These are phyloP conservation scores for Lyophyllum semitale DNA, from an alignment of 768 basidiomycete species.

Conservation along the genomic window DNA sequence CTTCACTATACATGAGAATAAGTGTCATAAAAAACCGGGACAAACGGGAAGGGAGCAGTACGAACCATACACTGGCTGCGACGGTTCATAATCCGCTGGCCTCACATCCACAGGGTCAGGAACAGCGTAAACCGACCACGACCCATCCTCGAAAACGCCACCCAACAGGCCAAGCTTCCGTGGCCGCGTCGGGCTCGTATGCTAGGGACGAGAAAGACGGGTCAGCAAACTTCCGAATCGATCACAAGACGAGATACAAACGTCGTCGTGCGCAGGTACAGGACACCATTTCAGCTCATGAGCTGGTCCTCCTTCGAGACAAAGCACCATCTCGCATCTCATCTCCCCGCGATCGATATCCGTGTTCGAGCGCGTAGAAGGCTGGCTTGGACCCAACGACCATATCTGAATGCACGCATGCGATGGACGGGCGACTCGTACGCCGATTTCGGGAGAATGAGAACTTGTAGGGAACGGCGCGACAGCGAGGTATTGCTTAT, in stretches of 20 bases:
- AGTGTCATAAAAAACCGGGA: background rate
- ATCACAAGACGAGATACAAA: conserved; percentile 18
- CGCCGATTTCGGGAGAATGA: conserved; percentile 68
- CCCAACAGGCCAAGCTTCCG: conserved; percentile 82
- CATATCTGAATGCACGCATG: conserved; percentile 87
- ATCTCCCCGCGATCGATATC: conserved; percentile 45
- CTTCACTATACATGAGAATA: conserved; percentile 41
- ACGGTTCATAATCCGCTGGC: conserved; percentile 23
- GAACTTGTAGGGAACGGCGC: conserved; percentile 68
- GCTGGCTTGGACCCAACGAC: conserved; percentile 42
- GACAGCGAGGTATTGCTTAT: conserved; percentile 83
- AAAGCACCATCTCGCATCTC: conserved; percentile 83
- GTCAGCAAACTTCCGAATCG: background rate
- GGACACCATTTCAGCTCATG: conserved; percentile 93
- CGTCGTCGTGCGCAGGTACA: conserved; percentile 72
- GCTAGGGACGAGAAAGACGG: conserved; percentile 1
- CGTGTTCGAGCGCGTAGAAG: background rate
- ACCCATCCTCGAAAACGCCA: conserved; percentile 87
- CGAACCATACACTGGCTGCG: conserved; percentile 53
- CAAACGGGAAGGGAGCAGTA: background rate
- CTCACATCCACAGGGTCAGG: conserved; percentile 71
- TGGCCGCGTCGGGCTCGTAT: conserved; percentile 16
- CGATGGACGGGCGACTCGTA: conserved; percentile 53
- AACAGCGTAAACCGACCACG: conserved; percentile 73
- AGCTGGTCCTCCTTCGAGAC: conserved; percentile 78